Percentiles rank a stretch among this genome's conserved stretches.
These are phyloP conservation scores for Nasturtium officinale DNA, from an alignment of 345 rosid genomes.

Conservation along the genomic window DNA sequence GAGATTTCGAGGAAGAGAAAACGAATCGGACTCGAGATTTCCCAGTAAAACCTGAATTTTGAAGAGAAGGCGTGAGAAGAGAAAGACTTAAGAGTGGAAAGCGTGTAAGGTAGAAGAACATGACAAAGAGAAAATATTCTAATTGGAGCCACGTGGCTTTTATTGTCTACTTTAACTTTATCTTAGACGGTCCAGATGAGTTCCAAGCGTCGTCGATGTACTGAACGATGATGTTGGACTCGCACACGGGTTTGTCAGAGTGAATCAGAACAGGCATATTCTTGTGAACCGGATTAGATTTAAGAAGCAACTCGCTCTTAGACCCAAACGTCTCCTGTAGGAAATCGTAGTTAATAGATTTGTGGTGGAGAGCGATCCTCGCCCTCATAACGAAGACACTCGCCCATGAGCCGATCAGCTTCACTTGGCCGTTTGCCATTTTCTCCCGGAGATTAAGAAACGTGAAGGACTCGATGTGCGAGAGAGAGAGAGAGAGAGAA, in stretches of 20 bases:
- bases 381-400: conserved; percentile 43
- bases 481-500: not conserved
- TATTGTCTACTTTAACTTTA: conserved; percentile 26
- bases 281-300: conserved; percentile 80
- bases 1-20: not conserved
- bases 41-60: not conserved
- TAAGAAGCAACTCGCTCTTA: conserved; percentile 71
- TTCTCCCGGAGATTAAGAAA: conserved; percentile 4
- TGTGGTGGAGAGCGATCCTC: conserved; percentile 39
- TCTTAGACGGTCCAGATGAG: conserved; percentile 51
- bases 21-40: not conserved
- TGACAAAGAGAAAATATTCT: conserved; percentile 17
- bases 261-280: conserved; percentile 83
- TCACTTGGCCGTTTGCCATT: conserved; percentile 36
- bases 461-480: not conserved
- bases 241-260: conserved; percentile 60
- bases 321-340: conserved; percentile 51
- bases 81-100: conserved; percentile 19
- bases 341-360: conserved; percentile 37
- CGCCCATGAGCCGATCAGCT: conserved; percentile 42
- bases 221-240: conserved; percentile 70
- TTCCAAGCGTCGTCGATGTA: conserved; percentile 73
- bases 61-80: conserved; percentile 20
- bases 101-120: conserved; percentile 41
- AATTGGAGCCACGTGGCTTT: conserved; percentile 33